A percentile compares a stretch with the other conserved stretches of the same genome.
Evolutionary conservation across 805 yeast genomes (phyloP).

Genomic region (Jamesozyma hellenica): DNA sequence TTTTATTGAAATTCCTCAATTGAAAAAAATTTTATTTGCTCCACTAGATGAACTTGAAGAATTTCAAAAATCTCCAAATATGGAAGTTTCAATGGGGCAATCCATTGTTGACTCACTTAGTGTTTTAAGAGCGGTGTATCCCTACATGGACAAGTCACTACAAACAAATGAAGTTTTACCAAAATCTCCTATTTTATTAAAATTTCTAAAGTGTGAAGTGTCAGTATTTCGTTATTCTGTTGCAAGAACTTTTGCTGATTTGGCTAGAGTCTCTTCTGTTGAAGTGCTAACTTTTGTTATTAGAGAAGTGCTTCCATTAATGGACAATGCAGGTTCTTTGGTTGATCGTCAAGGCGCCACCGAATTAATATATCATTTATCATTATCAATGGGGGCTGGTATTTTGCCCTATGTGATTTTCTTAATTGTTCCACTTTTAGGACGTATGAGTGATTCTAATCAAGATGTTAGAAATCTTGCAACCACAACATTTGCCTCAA

Average conservation of each 20-base stretch:
- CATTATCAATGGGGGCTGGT: conserved; percentile 74
- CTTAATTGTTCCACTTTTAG: conserved; percentile 89
- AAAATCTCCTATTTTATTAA: conserved; percentile 41
- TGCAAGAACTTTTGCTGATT: conserved; percentile 76
- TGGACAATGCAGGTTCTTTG: conserved; percentile 62
- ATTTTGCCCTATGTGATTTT: conserved; percentile 92
- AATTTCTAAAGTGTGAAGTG: conserved; percentile 52
- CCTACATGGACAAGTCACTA: conserved; percentile 43
- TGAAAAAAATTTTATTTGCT: conserved; percentile 54
- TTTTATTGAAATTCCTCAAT: conserved; percentile 55
- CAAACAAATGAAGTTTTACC: conserved; percentile 39
- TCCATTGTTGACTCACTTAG: conserved; percentile 79
- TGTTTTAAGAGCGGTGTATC: conserved; percentile 62
- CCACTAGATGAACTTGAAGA: conserved; percentile 40
- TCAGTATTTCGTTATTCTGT: conserved; percentile 85
- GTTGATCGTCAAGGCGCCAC: conserved; percentile 85
- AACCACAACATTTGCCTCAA: conserved; percentile 92
- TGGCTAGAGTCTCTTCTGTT: conserved; percentile 61
- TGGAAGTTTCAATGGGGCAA: conserved; percentile 46
- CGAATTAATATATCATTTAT: conserved; percentile 80
- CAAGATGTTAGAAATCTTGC: conserved; percentile 81
- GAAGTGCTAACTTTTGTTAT: conserved; percentile 70
- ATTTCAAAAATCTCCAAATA: conserved; percentile 4
- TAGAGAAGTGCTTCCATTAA: conserved; percentile 65
- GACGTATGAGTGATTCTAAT: conserved; percentile 95